A percentile compares a stretch with the other conserved stretches of the same genome.
Conservation (phyloP, 345 rosid genomes). For the Lepidium aucheri region DNA sequence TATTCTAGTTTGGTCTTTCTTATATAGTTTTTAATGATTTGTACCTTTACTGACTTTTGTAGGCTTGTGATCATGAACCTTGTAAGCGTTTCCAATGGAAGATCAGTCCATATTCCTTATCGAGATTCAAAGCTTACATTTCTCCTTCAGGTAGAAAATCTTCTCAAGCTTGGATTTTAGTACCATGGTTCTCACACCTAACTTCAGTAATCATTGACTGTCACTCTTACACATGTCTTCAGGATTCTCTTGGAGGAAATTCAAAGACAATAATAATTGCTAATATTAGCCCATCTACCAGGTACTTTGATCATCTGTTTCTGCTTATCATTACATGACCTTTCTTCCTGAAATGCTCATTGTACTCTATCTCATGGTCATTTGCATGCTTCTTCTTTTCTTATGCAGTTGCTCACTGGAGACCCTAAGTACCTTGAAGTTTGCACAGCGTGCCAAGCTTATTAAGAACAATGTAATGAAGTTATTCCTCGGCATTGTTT, state of each 20-base stretch:
- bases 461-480: slow-evolving; percentile 83
- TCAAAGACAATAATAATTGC: slow-evolving; percentile 95
- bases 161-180: background rate
- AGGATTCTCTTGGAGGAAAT: slow-evolving; percentile 99
- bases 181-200: background rate
- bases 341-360: background rate
- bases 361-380: slow-evolving; percentile 10
- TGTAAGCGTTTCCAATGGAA: slow-evolving; percentile 89
- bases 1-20: background rate
- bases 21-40: background rate
- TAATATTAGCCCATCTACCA: slow-evolving; percentile 83
- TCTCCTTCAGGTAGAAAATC: slow-evolving; percentile 73
- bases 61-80: slow-evolving; percentile 99
- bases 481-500: background rate
- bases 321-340: background rate
- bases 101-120: slow-evolving; percentile 92
- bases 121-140: slow-evolving; percentile 98
- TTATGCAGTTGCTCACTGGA: slow-evolving; percentile 79
- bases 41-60: slow-evolving; percentile 20
- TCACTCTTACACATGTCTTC: slow-evolving; percentile 13
- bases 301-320: slow-evolving; percentile 38
- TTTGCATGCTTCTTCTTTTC: background rate
- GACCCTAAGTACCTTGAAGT: slow-evolving; percentile 94
- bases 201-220: background rate
- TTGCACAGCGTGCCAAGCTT: slow-evolving; percentile 97